Base-by-base conservation (phyloP, 176 grass and related monocot genomes). In the Carex scoparia region DNA sequence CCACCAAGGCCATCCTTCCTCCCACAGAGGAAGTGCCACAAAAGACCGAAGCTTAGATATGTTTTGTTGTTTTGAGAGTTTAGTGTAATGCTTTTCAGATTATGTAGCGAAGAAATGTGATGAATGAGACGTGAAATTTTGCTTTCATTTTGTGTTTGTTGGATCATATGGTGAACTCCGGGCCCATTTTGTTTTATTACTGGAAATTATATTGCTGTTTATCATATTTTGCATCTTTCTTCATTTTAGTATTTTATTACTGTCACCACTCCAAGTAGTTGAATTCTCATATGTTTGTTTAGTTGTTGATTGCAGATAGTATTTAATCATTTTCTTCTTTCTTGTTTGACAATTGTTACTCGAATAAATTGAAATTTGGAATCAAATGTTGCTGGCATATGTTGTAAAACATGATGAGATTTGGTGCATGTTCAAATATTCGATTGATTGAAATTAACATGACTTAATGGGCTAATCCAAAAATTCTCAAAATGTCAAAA, bases 1-100 rank as follows among this genome's bases (percentile, higher is more conserved):
- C 78, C 35, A 91, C 92, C 72, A 90, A 84, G 11, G 83, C 88
- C 66, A 60, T 91, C 68, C 86, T 92, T 3, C 86, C 88, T 16
- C n/a, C 89, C 38, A 28, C 61, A 3, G 93, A 95, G 77, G 86
- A 81, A 1, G 61, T 81, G 3, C 38, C 61, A 32, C 61, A 44
- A 16, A 51, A 3, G 3, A 53, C 61, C 31, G 81, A 79, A 33
- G 74, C 53, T 56, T 83, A 83, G 81, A 83, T 5, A 15, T 78
- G 51, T 79, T 79, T 79, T 32, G 13, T 79, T 32, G 13, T 79
- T 78, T 58, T 79, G 53, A 18, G 74, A 58, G 74, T 58, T 57
- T 13, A 57, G 53, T 44, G 69, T 35, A 76, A 76, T 76, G 46
- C 48, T 79, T 33, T 7, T 79, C 53, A 35, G 74, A 6, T 79